Conservation (phyloP, 2,329 filamentous ascomycete genomes). For the Aplosporella prunicola region DNA sequence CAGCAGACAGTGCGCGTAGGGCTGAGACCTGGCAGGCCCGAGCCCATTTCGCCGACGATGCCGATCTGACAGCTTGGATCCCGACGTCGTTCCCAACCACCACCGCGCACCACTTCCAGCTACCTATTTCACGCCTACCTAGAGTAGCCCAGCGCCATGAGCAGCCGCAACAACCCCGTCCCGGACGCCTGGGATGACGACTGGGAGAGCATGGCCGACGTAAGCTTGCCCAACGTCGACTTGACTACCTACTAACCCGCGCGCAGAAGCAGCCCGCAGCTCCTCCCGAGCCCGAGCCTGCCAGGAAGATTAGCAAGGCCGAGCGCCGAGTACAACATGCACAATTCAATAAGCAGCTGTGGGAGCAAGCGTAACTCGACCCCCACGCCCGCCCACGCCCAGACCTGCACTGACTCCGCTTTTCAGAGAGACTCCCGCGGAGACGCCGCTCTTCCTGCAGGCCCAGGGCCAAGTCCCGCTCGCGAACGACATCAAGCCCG, state of each 20-base stretch:
- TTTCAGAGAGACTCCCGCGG: slow-evolving; percentile 55
- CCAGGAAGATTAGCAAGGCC: slow-evolving; percentile 56
- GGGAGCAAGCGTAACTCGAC: slow-evolving; percentile 69
- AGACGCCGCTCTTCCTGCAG: slow-evolving; percentile 68
- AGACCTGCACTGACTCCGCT: slow-evolving; percentile 14
- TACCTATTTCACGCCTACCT: no score
- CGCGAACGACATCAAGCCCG: slow-evolving; percentile 65
- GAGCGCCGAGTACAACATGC: slow-evolving; percentile 72
- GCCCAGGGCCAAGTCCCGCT: slow-evolving; percentile 54
- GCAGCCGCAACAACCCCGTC: neutral
- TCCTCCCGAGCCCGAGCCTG: slow-evolving; percentile 27
- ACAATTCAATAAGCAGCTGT: slow-evolving; percentile 75
- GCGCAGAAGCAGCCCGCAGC: slow-evolving; percentile 27
- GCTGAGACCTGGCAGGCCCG: no score
- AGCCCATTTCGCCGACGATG: no score
- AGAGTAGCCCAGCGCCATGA: no score
- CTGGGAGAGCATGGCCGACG: slow-evolving; percentile 74
- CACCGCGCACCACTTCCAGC: no score
- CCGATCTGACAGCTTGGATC: no score
- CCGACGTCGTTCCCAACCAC: no score
- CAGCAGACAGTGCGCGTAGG: no score
- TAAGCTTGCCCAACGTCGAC: slow-evolving; percentile 23
- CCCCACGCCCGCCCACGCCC: slow-evolving; percentile 5
- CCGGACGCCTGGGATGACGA: slow-evolving; percentile 77
- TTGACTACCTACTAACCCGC: slow-evolving; percentile 11